These are phyloP conservation scores for Suillus cothurnatus DNA, from an alignment of 768 basidiomycete genomes.

Conservation along the genomic window DNA sequence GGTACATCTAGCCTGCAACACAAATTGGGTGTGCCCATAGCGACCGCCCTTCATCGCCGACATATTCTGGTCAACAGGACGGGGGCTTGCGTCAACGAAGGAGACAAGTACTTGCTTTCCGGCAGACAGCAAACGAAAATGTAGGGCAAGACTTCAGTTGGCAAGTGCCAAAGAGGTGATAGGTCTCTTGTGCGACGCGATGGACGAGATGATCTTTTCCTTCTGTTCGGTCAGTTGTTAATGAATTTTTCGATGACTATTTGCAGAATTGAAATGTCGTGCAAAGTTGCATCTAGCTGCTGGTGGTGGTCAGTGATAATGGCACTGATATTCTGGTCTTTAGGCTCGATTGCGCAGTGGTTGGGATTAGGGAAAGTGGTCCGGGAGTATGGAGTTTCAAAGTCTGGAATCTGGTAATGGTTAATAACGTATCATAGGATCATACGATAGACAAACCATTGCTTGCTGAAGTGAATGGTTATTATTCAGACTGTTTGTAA, in stretches of 20 bases:
- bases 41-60: constrained; percentile 45
- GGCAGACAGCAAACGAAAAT: constrained; percentile 45
- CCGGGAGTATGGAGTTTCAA: background rate
- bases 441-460: background rate
- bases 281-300: background rate
- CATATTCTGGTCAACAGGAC: too few species aligned
- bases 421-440: background rate
- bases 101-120: constrained; percentile 23
- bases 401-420: background rate
- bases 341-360: background rate
- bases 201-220: background rate
- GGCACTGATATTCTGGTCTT: background rate
- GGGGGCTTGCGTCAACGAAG: too few species aligned
- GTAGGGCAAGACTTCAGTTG: constrained; percentile 48
- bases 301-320: background rate
- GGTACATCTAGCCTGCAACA: too few species aligned
- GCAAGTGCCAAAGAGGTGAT: constrained; percentile 40
- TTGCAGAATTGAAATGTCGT: background rate
- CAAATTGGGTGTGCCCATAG: too few species aligned
- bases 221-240: constrained; percentile 18
- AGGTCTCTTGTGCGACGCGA: constrained; percentile 20
- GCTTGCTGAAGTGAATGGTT: background rate
- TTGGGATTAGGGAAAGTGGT: background rate
- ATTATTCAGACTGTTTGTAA: background rate
- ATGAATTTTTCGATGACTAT: constrained; percentile 17